phyloP scores from a whole-genome alignment of 352 stramenopile species.

The Phytophthora palmivora region DNA sequence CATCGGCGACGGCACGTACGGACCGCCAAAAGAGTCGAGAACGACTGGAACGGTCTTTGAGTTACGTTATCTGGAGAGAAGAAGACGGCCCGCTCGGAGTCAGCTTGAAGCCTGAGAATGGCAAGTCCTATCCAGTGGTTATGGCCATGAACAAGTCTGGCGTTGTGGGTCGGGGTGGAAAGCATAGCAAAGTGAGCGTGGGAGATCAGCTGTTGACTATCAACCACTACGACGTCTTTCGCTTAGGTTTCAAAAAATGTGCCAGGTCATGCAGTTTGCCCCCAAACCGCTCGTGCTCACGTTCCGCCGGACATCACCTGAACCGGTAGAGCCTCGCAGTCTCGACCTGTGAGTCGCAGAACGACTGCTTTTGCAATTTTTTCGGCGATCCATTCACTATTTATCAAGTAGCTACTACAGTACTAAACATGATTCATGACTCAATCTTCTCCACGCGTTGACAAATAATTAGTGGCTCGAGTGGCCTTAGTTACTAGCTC shows the following conservation, averaged over 20 bases:
- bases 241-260: constrained; percentile 61
- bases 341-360: constrained; percentile 60
- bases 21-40: constrained; percentile 53
- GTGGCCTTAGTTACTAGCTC: constrained; percentile 41
- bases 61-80: constrained; percentile 75
- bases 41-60: constrained; percentile 60
- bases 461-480: constrained; percentile 37
- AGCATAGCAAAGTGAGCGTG: constrained; percentile 40
- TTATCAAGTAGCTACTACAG: constrained; percentile 24
- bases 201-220: constrained; percentile 75
- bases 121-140: constrained; percentile 63
- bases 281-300: constrained; percentile 75
- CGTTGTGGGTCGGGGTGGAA: constrained; percentile 40
- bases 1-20: constrained; percentile 13
- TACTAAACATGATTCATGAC: too few relatives aligned
- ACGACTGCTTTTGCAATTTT: not conserved
- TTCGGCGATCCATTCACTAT: constrained; percentile 11
- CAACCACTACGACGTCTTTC: constrained; percentile 71
- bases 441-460: not conserved
- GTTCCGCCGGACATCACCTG: constrained; percentile 51
- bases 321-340: constrained; percentile 39
- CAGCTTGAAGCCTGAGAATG: constrained; percentile 56
- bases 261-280: constrained; percentile 69
- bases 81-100: constrained; percentile 68
- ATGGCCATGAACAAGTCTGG: constrained; percentile 46